Evolutionary conservation across 2,329 filamentous ascomycete species (phyloP).

Genomic region (Aspergillus awamori): DNA sequence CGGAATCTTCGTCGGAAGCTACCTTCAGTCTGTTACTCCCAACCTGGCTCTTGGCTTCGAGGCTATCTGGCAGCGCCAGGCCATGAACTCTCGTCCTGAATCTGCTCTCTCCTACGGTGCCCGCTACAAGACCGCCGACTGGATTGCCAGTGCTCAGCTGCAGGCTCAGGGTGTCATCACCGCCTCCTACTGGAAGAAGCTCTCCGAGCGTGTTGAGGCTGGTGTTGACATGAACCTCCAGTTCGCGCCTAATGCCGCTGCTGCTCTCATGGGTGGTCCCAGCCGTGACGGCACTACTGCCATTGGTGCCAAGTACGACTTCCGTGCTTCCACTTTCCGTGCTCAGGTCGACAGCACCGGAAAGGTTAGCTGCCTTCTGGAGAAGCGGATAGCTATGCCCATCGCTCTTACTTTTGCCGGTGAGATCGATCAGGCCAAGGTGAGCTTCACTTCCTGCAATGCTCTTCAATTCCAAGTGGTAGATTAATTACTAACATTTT

Average conservation of each 20-base stretch:
- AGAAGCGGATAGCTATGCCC: conserved; percentile 92
- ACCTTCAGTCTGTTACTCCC: conserved; percentile 89
- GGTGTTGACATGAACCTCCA: conserved; percentile 93
- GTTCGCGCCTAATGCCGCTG: conserved; percentile 66
- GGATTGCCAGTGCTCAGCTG: conserved; percentile 89
- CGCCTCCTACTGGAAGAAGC: conserved; percentile 88
- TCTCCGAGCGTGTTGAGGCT: conserved; percentile 94
- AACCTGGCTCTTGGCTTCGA: conserved; percentile 86
- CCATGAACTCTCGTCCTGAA: conserved; percentile 84
- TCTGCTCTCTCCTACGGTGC: conserved; percentile 86
- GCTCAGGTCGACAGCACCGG: conserved; percentile 95
- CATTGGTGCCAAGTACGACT: conserved; percentile 96
- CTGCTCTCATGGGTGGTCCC: conserved; percentile 73
- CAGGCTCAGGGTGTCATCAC: conserved; percentile 85
- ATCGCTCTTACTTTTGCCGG: conserved; percentile 94
- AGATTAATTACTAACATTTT: conserved; percentile 20
- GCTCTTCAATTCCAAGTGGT: neutral
- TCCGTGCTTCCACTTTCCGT: conserved; percentile 91
- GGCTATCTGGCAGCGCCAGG: conserved; percentile 88
- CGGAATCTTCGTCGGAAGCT: conserved; percentile 93
- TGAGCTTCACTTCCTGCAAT: conserved; percentile 54
- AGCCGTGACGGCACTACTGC: conserved; percentile 88
- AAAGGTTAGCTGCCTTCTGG: conserved; percentile 87
- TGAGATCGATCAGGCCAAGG: conserved; percentile 94
- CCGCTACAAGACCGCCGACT: conserved; percentile 88